Conservation (phyloP, 768 basidiomycete species). For the Flagelloscypha sp. region DNA sequence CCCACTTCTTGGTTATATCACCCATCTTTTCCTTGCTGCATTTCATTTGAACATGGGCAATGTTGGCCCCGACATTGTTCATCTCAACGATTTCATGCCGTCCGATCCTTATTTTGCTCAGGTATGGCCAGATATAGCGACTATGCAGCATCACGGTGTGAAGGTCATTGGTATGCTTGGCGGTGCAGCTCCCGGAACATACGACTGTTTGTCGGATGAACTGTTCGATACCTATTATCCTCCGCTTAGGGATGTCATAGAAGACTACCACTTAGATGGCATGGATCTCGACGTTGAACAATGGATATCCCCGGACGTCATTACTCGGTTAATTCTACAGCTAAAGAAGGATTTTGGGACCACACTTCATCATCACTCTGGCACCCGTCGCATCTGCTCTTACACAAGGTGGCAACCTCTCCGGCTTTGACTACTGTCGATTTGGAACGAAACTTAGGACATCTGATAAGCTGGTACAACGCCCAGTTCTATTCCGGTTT, state of each 20-base stretch:
- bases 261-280: constrained; percentile 1
- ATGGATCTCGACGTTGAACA: constrained; percentile 4
- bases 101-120: constrained; percentile 13
- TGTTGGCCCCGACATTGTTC: constrained; percentile 10
- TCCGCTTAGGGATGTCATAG: neutral
- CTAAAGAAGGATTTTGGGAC: neutral
- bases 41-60: constrained; percentile 17
- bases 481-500: constrained; percentile 13
- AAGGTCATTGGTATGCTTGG: constrained; percentile 21
- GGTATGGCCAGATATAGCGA: constrained; percentile 17
- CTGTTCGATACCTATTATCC: constrained; percentile 13
- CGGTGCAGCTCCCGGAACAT: constrained; percentile 17
- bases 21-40: constrained; percentile 16
- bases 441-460: neutral
- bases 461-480: constrained; percentile 1
- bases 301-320: neutral
- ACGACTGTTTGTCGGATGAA: constrained; percentile 10
- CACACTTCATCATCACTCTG: constrained; percentile 5
- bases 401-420: neutral
- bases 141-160: constrained; percentile 14
- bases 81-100: constrained; percentile 16
- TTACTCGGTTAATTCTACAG: neutral
- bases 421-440: neutral
- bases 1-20: constrained; percentile 6
- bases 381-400: constrained; percentile 3